These are phyloP conservation scores for Hortaea werneckii DNA, from an alignment of 2,329 filamentous ascomycete genomes.

Conservation along the genomic window DNA sequence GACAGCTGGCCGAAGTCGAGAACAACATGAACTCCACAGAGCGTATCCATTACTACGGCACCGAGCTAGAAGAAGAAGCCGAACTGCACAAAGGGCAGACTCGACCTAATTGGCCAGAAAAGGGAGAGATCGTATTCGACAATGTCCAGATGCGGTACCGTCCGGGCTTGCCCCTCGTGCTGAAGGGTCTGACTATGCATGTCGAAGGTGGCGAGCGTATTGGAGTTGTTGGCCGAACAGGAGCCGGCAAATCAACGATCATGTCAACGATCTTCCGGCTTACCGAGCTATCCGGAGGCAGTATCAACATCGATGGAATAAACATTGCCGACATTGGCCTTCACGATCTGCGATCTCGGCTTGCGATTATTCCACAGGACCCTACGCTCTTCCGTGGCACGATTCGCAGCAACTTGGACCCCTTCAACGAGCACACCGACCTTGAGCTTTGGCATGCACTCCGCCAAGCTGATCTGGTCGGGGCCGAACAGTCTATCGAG, in stretches of 20 bases:
- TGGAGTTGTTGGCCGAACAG: slow-evolving; percentile 71
- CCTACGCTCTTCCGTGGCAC: slow-evolving; percentile 75
- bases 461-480: slow-evolving; percentile 64
- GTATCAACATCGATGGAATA: slow-evolving; percentile 40
- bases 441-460: slow-evolving; percentile 69
- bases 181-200: slow-evolving; percentile 50
- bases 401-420: slow-evolving; percentile 68
- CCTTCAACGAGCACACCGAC: slow-evolving; percentile 68
- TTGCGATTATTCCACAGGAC: slow-evolving; percentile 72
- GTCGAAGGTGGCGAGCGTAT: slow-evolving; percentile 67
- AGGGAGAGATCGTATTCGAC: slow-evolving; percentile 54
- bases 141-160: slow-evolving; percentile 45
- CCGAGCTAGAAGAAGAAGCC: slow-evolving; percentile 77
- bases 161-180: slow-evolving; percentile 38
- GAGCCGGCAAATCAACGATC: slow-evolving; percentile 74
- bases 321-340: slow-evolving; percentile 63
- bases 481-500: slow-evolving; percentile 37
- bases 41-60: slow-evolving; percentile 82
- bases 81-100: slow-evolving; percentile 66
- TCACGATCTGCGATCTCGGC: slow-evolving; percentile 61
- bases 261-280: slow-evolving; percentile 75
- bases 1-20: slow-evolving; percentile 89
- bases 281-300: slow-evolving; percentile 37
- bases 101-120: slow-evolving; percentile 69
- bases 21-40: slow-evolving; percentile 98